Conservation (phyloP, 805 yeast species). For the Candida fluviatilis region DNA sequence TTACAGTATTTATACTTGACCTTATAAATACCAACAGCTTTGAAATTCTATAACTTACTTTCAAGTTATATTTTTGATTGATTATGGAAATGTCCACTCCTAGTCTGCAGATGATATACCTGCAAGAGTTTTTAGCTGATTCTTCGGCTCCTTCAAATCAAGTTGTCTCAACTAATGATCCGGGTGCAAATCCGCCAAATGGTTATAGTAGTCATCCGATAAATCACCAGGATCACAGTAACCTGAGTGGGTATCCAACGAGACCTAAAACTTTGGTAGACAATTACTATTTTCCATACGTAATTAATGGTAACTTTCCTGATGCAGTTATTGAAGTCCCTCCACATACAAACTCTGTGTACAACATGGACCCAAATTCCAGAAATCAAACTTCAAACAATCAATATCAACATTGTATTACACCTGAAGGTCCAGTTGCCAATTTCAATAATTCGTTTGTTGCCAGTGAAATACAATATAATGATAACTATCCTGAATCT, state of each 20-base stretch:
- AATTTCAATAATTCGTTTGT: not conserved
- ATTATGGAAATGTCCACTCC: slow-evolving; percentile 9
- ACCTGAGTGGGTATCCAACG: not conserved
- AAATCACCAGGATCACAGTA: not conserved
- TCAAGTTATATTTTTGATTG: too few relatives aligned
- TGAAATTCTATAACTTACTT: not conserved
- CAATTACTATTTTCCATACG: not conserved
- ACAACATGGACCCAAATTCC: not conserved
- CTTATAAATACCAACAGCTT: too few relatives aligned
- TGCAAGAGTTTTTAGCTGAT: slow-evolving; percentile 5
- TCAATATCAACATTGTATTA: not conserved
- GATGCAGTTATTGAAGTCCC: not conserved
- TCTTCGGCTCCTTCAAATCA: not conserved
- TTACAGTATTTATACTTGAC: too few relatives aligned
- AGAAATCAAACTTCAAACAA: not conserved
- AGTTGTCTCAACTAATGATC: not conserved
- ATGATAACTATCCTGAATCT: not conserved
- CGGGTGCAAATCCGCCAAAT: not conserved
- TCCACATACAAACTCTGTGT: not conserved
- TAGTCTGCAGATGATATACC: slow-evolving; percentile 6
- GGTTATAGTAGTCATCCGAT: not conserved
- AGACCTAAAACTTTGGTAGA: not conserved
- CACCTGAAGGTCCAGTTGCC: not conserved
- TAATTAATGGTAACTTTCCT: too few relatives aligned
- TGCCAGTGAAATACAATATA: not conserved